Base-by-base conservation (phyloP, 2,329 filamentous ascomycete species). In the Bipolaris cookei region DNA sequence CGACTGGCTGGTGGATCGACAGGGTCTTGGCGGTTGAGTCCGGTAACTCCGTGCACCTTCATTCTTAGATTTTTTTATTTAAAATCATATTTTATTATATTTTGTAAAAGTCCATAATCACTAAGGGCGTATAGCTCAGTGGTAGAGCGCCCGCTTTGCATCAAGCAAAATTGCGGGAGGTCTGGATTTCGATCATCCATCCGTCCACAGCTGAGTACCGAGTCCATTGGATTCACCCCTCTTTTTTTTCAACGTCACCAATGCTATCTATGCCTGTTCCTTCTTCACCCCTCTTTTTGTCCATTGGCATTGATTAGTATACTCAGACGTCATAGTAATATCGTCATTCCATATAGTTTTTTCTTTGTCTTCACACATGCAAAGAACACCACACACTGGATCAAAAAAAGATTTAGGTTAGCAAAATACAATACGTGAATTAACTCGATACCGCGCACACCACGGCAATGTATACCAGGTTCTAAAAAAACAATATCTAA, bases 111-210 rank as follows among this genome's bases (percentile, higher is more conserved):
- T 21, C 11, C 25, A 49, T 46, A 14, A 46, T 48, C 42, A 54
- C 16, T 10, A 35, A 37, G 67, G 67, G 67, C 68, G 62, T 72
- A 53, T 71, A 64, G 70, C 70, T 70, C 70, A 73, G 70, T 72
- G 70, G 71, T 72, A 74, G 71, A 71, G 71, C 70, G 71, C 60
- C 66, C 69, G 71, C 71, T 74, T 74, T 72, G 71, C 71, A 74
- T 20, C 34, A 10, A 2, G 39, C 18, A 50, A 38, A 45, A 47
- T 41, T 66, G 67, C 71, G 69, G 66, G 61, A 73, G 69, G 71
- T 67, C 71, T 59, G 62, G 70, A 62, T 65, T 72, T 72, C 70
- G 68, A 72, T 70, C 66, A 64, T 42, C 35, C 54, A 46, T 18
- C 41, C 42, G 35, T 37, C 21, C 48, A 56, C 35, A 46, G 28